Evolutionary conservation across 2,329 filamentous ascomycete species (phyloP).

Genomic region (Trichoderma koningii): DNA sequence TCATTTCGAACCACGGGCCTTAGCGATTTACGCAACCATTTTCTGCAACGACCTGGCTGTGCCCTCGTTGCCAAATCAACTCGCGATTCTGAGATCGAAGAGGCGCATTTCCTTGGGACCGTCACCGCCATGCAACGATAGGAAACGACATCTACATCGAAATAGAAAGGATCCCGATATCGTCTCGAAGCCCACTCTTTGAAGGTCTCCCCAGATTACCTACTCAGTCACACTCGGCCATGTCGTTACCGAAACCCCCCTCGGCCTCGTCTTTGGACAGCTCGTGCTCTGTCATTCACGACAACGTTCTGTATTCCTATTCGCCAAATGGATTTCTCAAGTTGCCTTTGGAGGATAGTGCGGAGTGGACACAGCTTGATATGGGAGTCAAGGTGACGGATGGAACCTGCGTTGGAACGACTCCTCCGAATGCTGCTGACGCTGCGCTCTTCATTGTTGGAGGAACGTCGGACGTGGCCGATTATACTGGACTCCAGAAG

Average conservation of each 20-base stretch:
- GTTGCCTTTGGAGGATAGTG: conserved; percentile 67
- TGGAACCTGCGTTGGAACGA: conserved; percentile 74
- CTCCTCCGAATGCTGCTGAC: conserved; percentile 57
- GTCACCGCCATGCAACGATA: conserved; percentile 33
- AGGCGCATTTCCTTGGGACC: neutral
- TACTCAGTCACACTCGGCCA: conserved; percentile 40
- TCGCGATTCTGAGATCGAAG: neutral
- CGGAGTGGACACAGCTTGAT: conserved; percentile 67
- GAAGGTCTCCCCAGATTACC: neutral
- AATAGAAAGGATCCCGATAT: conserved; percentile 8
- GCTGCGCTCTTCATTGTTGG: conserved; percentile 80
- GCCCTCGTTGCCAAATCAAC: conserved; percentile 21
- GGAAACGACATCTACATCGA: conserved; percentile 3
- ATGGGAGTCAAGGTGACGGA: conserved; percentile 72
- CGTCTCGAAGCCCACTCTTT: neutral
- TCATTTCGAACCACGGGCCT: conserved; percentile 19
- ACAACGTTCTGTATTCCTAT: conserved; percentile 84
- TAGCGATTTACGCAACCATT: neutral
- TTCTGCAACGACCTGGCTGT: conserved; percentile 14
- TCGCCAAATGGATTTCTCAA: conserved; percentile 75
- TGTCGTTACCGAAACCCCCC: conserved; percentile 72
- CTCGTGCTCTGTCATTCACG: conserved; percentile 78
- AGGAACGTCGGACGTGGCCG: conserved; percentile 56
- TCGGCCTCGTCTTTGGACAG: conserved; percentile 68
- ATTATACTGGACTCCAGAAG: conserved; percentile 75